Base-by-base conservation (phyloP, 345 rosid species). In the Laguncularia racemosa region DNA sequence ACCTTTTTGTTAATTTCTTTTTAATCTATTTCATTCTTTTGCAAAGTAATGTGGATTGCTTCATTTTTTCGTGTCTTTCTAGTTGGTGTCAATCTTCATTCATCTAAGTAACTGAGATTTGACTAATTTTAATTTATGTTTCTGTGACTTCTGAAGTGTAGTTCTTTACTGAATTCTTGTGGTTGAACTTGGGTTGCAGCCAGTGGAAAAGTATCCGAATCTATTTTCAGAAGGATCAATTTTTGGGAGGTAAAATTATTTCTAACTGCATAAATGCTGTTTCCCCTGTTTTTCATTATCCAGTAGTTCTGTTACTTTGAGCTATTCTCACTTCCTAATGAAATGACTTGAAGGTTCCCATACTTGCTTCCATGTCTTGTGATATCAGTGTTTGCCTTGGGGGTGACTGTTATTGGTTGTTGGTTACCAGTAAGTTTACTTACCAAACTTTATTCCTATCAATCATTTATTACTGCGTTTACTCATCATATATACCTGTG, bases 301-400 rank as follows among this genome's bases (percentile, higher is more conserved):
- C 26, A 38, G n/a, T 64, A 33, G 12, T 50, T 43, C 40, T 47
- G 52, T 52, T 49, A 14, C 12, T 44, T 46, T 17, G 20, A 38
- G 47, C 58, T 51, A 13, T 52, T 56, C 66, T 64, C 26, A 65
- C 55, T 67, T 55, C 55, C 19, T 26, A 49, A 44, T 16, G 45
- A 54, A 50, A 65, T 60, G 43, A 45, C 16, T 46, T 71, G 69
- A 68, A 86, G 96, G 75, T 89, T 84, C 65, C 91, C 95, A n/a
- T 86, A 86, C 80, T 68, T 84, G 68, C 72, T 89, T 47, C 95
- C 96, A 16, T 81, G 85, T 78, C 78, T 84, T 47, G 58, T 78
- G 44, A 89, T 89, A 81, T 81, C 95, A 18, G 57, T 78, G 47
- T 84, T 75, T 64, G 61, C 91, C 33, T 21, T 74, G 5, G 83